These are phyloP conservation scores for Aspergillus kassunensis DNA, from an alignment of 495 filamentous ascomycete species.

Conservation along the genomic window DNA sequence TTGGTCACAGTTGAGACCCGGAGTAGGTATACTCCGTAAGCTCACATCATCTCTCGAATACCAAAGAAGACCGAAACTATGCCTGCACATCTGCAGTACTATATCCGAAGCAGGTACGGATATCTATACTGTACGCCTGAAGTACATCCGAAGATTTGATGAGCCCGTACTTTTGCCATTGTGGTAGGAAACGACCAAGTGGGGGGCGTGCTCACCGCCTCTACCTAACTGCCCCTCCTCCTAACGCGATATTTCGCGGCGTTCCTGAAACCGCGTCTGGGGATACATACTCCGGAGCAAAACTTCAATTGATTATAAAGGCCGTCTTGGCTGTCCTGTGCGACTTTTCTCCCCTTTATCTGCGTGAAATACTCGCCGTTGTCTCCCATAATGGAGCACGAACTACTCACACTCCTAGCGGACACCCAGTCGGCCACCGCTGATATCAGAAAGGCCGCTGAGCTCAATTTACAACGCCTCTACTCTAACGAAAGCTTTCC, in stretches of 20 bases:
- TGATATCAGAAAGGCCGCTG: conserved; percentile 71
- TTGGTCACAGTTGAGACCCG: no score
- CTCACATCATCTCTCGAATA: no score
- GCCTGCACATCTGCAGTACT: no score
- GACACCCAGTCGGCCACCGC: conserved; percentile 71
- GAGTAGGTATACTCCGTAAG: no score
- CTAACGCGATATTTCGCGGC: background rate
- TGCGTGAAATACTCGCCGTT: no score
- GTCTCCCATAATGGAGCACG: conserved; percentile 67
- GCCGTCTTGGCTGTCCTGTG: background rate
- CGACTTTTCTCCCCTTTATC: background rate
- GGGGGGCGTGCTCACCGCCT: background rate
- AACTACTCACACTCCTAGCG: conserved; percentile 73
- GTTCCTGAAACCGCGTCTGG: background rate
- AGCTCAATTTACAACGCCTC: conserved; percentile 66
- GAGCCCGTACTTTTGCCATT: no score
- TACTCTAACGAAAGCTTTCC: conserved; percentile 68
- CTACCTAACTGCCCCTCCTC: background rate
- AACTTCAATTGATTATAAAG: no score
- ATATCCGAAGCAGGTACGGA: no score
- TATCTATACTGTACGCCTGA: no score
- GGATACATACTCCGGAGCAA: background rate
- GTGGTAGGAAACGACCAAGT: background rate
- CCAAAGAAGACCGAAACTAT: no score
- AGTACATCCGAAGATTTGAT: no score